These are phyloP conservation scores for Leishmania turanica DNA, from an alignment of 208 protist species.

Conservation along the genomic window DNA sequence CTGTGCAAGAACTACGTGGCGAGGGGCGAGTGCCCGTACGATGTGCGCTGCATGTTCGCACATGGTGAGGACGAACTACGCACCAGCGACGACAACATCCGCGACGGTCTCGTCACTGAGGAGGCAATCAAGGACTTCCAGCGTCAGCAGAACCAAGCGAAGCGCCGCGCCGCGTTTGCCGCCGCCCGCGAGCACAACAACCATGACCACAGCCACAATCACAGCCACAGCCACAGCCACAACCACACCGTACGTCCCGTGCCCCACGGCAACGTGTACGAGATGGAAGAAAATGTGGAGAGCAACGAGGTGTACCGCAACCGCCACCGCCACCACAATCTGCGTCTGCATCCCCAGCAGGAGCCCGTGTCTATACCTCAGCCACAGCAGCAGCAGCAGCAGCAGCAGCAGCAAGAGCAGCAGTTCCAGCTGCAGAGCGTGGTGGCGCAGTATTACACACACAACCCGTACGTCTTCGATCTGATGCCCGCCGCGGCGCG, in stretches of 20 bases:
- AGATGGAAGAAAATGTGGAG: constrained; percentile 6
- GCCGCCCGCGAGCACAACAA: constrained; percentile 10
- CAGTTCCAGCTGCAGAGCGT: constrained; percentile 1
- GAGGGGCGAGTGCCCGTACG: constrained; percentile 63
- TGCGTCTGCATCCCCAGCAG: not conserved
- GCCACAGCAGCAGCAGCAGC: not conserved
- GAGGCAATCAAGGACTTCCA: constrained; percentile 70
- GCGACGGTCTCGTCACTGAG: constrained; percentile 64
- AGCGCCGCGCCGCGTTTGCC: constrained; percentile 19
- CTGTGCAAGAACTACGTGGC: constrained; percentile 71
- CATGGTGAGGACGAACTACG: constrained; percentile 77
- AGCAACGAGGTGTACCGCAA: not conserved
- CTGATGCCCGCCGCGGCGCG: constrained; percentile 37
- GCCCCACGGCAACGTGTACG: constrained; percentile 6
- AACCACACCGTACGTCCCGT: not conserved
- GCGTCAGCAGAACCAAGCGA: constrained; percentile 25
- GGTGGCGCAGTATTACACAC: constrained; percentile 19
- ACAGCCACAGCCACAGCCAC: not conserved
- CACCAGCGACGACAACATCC: constrained; percentile 64
- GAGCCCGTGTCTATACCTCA: not conserved
- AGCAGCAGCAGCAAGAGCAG: constrained; percentile 1
- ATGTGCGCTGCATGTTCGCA: constrained; percentile 76
- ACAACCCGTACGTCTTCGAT: constrained; percentile 58
- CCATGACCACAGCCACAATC: not conserved
- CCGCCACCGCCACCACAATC: constrained; percentile 5